Evolutionary conservation across 2,329 filamentous ascomycete species (phyloP), one percentile per base, ranked within the genome.

Genomic region (Talaromyces sp.): DNA sequence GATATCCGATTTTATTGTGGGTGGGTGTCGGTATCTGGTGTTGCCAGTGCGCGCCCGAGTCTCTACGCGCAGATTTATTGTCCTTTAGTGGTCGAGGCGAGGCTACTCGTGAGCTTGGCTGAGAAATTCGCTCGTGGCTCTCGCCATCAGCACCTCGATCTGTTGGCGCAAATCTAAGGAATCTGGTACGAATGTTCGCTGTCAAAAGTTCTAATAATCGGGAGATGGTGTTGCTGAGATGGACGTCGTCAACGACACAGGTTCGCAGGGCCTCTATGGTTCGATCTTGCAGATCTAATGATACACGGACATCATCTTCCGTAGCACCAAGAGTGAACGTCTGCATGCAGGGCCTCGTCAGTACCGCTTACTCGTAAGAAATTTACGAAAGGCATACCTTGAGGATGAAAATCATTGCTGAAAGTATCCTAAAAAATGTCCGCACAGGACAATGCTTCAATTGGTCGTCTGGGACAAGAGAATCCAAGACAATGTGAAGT

Each of bases 211-310:
- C 81, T 14, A 88, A 78, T 16, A 88, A 79, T 48, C 85, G 83
- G 12, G 86, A 84, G 63, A 87, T 87, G 25, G 84, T 83, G 66
- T 84, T 83, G 56, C 82, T 84, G 2, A 88, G 80, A 70, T 88
- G 86, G 16, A 88, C 85, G 68, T 88, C 86, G 68, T 88, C 86
- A 21, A 88, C 86, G 23, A 87, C 85, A 68, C 81, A 84, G 31
- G 81, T 84, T 35, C 82, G 81, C 42, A 88, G 75, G 8, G 83
- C 84, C 65, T 83, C 80, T 7, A 86, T 82, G 0, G 84, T 86
- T 28, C 81, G 79, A 66, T 86, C 83, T 65, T 88, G 81, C 1
- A 88, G 77, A 25, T 80, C 80, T 6, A 88, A 75, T 1, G 83
- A 86, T 54, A 84, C 80, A 35, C 82, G 81, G 12, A 88, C 83